Evolutionary conservation across 768 basidiomycete species (phyloP).

Genomic region (Boletellus emodensis): DNA sequence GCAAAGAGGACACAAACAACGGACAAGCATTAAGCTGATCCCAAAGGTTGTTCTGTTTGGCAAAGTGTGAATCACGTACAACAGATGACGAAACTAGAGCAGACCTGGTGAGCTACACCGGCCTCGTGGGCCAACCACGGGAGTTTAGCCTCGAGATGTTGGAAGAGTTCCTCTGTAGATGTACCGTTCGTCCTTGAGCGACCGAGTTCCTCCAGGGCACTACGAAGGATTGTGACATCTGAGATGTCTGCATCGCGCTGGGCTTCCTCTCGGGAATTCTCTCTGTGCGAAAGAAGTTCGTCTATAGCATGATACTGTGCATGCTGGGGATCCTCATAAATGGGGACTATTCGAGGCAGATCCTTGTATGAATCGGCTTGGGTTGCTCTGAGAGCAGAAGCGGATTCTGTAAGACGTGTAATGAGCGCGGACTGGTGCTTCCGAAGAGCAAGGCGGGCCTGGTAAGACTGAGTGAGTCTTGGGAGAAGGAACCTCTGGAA

Average conservation of each 20-base stretch:
- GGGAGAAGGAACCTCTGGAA: conserved; percentile 66
- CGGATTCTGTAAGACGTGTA: conserved; percentile 49
- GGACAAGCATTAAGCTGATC: conserved; percentile 48
- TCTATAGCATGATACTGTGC: conserved; percentile 44
- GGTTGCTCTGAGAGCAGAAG: conserved; percentile 50
- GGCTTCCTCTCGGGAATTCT: conserved; percentile 8
- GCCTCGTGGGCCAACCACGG: conserved; percentile 54
- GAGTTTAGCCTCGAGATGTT: conserved; percentile 51
- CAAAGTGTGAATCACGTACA: neutral
- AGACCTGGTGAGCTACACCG: conserved; percentile 53
- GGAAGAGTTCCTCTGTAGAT: conserved; percentile 59
- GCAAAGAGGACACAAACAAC: conserved; percentile 43
- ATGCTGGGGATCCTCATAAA: conserved; percentile 46
- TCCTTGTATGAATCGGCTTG: conserved; percentile 54
- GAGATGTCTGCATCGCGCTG: conserved; percentile 35
- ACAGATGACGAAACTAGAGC: conserved; percentile 36
- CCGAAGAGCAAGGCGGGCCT: conserved; percentile 59
- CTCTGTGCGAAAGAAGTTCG: conserved; percentile 27
- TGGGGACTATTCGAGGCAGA: conserved; percentile 52
- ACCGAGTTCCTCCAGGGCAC: conserved; percentile 50
- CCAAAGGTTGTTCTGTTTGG: conserved; percentile 52
- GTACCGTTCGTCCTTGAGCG: conserved; percentile 38
- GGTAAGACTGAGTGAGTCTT: conserved; percentile 51
- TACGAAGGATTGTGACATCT: conserved; percentile 56
- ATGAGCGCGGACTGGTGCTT: conserved; percentile 58